These are phyloP conservation scores for Capsicum baccatum DNA, from an alignment of 257 asterid species.

Conservation along the genomic window DNA sequence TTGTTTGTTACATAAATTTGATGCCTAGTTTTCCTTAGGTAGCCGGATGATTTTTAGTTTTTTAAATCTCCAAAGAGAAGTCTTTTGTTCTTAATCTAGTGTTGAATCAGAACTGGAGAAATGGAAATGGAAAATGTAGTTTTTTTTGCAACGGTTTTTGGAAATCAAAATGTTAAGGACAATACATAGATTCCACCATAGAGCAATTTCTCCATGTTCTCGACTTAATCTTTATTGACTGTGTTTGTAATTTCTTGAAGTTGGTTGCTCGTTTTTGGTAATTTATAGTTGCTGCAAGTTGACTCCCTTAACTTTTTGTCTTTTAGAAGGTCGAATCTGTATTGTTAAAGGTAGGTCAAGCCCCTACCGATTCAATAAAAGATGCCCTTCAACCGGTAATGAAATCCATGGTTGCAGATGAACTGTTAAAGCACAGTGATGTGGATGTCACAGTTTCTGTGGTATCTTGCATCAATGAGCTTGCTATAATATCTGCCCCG, in stretches of 20 bases:
- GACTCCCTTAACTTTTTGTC: not conserved
- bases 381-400: constrained; percentile 32
- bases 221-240: constrained; percentile 13
- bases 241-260: not conserved
- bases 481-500: constrained; percentile 38
- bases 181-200: constrained; percentile 14
- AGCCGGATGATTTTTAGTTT: not conserved
- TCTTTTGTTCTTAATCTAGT: not conserved
- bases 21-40: not conserved
- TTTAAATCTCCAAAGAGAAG: not conserved
- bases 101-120: constrained; percentile 18
- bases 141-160: not conserved
- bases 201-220: not conserved
- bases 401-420: constrained; percentile 28
- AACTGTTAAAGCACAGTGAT: constrained; percentile 32
- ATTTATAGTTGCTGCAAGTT: not conserved
- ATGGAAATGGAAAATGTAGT: not conserved
- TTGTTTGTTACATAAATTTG: not conserved
- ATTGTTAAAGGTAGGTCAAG: constrained; percentile 29
- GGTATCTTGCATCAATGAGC: constrained; percentile 32
- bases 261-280: not conserved
- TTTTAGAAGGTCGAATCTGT: constrained; percentile 37
- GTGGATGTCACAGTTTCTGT: constrained; percentile 33
- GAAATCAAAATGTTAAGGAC: not conserved
- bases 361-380: not conserved